These are phyloP conservation scores for Rhizophagus clarus DNA, from an alignment of 192 early-diverging fungal genomes.

Conservation along the genomic window DNA sequence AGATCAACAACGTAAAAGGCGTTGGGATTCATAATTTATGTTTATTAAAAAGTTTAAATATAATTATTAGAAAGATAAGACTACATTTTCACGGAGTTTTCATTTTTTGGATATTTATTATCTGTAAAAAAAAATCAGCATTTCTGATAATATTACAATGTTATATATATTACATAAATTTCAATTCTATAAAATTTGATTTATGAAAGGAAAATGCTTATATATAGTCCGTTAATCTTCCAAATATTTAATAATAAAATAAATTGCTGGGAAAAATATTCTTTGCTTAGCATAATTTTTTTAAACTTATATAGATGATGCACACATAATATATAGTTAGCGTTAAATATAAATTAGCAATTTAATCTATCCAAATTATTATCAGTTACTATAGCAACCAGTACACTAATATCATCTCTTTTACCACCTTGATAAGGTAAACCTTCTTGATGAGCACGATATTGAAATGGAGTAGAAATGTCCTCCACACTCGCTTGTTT, in stretches of 20 bases:
- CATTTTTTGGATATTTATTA: neutral
- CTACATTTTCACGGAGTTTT: neutral
- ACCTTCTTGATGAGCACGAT: constrained; percentile 91
- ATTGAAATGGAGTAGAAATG: constrained; percentile 86
- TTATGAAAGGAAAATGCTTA: neutral
- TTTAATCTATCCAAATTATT: neutral
- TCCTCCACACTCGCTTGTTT: constrained; percentile 82
- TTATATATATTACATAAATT: neutral
- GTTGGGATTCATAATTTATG: constrained; percentile 18
- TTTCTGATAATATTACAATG: neutral
- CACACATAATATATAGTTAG: no score
- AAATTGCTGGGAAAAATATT: no score
- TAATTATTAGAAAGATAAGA: neutral
- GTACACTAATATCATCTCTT: constrained; percentile 90
- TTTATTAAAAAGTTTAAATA: neutral
- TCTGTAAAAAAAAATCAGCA: neutral
- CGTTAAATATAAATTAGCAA: neutral
- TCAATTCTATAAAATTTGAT: neutral
- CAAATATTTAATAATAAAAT: no score
- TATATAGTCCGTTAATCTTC: neutral
- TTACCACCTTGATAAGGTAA: constrained; percentile 94
- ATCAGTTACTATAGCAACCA: constrained; percentile 75
- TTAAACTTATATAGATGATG: neutral
- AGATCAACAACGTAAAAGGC: constrained; percentile 15
- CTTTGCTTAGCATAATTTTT: neutral